Percentiles rank a stretch among this genome's conserved stretches.
Conservation (phyloP, 345 rosid genomes). For the Cardamine resedifolia region DNA sequence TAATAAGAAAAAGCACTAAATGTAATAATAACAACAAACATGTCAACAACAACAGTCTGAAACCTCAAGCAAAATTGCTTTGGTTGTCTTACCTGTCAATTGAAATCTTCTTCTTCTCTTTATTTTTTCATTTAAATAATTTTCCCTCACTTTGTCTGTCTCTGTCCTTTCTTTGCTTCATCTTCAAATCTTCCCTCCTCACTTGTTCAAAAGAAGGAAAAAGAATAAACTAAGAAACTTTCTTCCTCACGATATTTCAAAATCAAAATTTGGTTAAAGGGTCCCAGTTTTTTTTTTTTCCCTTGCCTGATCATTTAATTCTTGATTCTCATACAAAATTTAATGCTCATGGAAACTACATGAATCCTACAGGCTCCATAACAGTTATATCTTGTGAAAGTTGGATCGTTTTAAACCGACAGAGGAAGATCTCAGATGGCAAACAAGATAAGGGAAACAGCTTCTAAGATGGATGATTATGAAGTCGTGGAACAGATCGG, state of each 20-base stretch:
- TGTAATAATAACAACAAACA: slow-evolving; percentile 40
- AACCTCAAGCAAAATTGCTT: slow-evolving; percentile 37
- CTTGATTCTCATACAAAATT: slow-evolving; percentile 21
- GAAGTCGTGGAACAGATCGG: slow-evolving; percentile 95
- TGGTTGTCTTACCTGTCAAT: slow-evolving; percentile 30
- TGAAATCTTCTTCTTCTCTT: slow-evolving; percentile 10
- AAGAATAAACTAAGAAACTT: slow-evolving; percentile 19
- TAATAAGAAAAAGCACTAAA: not conserved
- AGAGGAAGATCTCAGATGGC: slow-evolving; percentile 32
- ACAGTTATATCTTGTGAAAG: slow-evolving; percentile 35
- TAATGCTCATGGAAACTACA: slow-evolving; percentile 37
- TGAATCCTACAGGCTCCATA: slow-evolving; percentile 39
- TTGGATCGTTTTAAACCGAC: slow-evolving; percentile 13
- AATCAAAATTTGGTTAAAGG: slow-evolving; percentile 40
- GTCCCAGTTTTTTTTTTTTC: slow-evolving; percentile 28
- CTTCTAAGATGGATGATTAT: slow-evolving; percentile 79
- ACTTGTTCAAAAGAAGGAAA: slow-evolving; percentile 33
- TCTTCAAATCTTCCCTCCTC: slow-evolving; percentile 43
- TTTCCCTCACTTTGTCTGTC: slow-evolving; percentile 30
- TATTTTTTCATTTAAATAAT: slow-evolving; percentile 24
- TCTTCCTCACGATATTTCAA: slow-evolving; percentile 38
- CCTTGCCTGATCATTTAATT: slow-evolving; percentile 36
- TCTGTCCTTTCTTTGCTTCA: slow-evolving; percentile 40
- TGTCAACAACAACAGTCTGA: slow-evolving; percentile 40
- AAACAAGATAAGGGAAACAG: slow-evolving; percentile 29